phyloP scores from a whole-genome alignment of 768 basidiomycete species.

The Amanita jacksonii region DNA sequence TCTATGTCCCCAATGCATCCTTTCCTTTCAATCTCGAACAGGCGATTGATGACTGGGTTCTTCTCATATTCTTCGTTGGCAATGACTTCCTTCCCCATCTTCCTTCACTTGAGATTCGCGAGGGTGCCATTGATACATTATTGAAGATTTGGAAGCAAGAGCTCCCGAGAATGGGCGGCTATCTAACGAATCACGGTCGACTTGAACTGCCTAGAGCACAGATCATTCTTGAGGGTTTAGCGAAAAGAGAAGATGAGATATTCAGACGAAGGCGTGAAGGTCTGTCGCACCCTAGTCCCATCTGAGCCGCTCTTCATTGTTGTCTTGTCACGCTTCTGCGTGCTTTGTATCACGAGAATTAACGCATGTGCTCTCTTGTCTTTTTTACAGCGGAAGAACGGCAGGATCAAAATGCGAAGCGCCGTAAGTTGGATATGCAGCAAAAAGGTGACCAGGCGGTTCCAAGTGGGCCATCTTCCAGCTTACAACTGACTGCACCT shows the following conservation, averaged over 20 bases:
- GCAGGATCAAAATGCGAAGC: constrained; percentile 85
- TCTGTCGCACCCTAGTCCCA: constrained; percentile 32
- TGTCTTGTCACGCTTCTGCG: constrained; percentile 9
- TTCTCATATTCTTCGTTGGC: constrained; percentile 99
- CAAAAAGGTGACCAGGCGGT: constrained; percentile 27
- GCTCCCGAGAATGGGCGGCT: constrained; percentile 93
- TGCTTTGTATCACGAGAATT: constrained; percentile 12
- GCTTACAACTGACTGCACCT: constrained; percentile 36
- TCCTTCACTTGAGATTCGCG: constrained; percentile 96
- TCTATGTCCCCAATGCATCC: constrained; percentile 64
- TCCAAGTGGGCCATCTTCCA: constrained; percentile 36
- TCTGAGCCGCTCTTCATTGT: constrained; percentile 10
- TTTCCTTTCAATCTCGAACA: constrained; percentile 92
- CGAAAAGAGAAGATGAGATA: constrained; percentile 92
- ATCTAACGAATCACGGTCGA: constrained; percentile 87
- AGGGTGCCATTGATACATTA: constrained; percentile 97
- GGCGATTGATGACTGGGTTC: constrained; percentile 99
- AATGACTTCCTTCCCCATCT: constrained; percentile 99
- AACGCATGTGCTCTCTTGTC: constrained; percentile 20
- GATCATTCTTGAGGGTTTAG: constrained; percentile 92
- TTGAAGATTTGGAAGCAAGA: constrained; percentile 94
- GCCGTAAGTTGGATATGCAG: constrained; percentile 61
- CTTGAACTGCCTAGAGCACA: constrained; percentile 81
- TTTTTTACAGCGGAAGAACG: constrained; percentile 75
- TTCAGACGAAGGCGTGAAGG: constrained; percentile 89